Conservation (phyloP, 768 basidiomycete genomes). For the Lactarius hatsudake region DNA sequence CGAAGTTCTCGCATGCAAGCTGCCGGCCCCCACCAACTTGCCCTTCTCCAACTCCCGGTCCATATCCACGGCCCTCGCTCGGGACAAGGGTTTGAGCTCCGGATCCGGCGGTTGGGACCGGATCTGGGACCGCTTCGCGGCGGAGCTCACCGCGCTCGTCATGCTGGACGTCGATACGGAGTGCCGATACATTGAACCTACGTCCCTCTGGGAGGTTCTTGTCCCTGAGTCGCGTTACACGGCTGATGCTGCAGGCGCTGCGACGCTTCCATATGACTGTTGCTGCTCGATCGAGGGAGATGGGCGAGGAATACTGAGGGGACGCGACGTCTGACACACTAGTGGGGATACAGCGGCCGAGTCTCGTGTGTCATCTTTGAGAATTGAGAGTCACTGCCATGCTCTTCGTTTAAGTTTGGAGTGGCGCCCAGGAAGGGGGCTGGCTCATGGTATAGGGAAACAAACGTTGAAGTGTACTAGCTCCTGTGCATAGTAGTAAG, state of each 20-base stretch:
- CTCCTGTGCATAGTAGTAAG: too few species aligned
- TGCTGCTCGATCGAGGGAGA: neutral
- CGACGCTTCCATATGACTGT: neutral
- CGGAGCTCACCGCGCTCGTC: neutral
- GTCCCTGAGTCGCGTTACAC: neutral
- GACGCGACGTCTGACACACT: neutral
- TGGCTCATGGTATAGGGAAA: too few species aligned
- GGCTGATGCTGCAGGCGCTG: neutral
- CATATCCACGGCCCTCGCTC: too few species aligned
- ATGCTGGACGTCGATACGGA: neutral
- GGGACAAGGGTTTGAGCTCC: neutral
- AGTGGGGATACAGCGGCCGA: neutral
- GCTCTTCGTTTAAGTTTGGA: too few species aligned
- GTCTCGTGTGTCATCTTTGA: neutral
- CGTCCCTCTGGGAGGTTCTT: neutral
- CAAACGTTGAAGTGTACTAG: too few species aligned
- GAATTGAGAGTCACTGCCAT: too few species aligned
- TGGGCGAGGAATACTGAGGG: too few species aligned
- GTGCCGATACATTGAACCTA: neutral
- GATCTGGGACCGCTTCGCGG: neutral
- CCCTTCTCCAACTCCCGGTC: neutral
- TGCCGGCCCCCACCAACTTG: neutral
- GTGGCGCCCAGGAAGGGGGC: too few species aligned
- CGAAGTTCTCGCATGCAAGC: neutral
- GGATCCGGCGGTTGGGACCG: neutral